These are phyloP conservation scores for Geosiphon pyriformis DNA, from an alignment of 192 early-diverging fungal genomes.

Conservation along the genomic window DNA sequence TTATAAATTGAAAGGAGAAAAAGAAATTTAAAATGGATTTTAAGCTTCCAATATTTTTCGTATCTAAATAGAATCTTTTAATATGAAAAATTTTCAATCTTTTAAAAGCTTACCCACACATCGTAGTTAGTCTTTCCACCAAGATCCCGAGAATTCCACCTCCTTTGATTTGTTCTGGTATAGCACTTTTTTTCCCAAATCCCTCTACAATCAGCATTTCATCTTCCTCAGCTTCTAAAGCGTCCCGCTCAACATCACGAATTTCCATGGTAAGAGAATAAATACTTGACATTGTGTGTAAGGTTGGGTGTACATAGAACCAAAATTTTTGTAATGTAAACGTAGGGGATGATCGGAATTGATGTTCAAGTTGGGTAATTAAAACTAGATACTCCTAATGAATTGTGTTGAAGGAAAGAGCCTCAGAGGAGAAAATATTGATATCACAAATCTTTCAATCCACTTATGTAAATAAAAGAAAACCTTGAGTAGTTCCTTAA, in stretches of 20 bases:
- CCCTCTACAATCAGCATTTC: conserved; percentile 35
- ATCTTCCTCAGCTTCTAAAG: conserved; percentile 31
- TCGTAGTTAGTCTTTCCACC: conserved; percentile 56
- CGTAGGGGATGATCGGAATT: conserved; percentile 56
- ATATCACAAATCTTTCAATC: too few species aligned
- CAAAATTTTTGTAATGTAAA: conserved; percentile 92
- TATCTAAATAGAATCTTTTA: too few species aligned
- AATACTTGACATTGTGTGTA: conserved; percentile 47
- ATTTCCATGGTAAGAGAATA: conserved; percentile 42
- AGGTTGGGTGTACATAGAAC: conserved; percentile 81
- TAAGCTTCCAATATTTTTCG: neutral
- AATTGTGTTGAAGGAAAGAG: too few species aligned
- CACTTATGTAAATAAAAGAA: too few species aligned
- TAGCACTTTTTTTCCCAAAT: conserved; percentile 30
- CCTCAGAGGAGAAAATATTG: too few species aligned
- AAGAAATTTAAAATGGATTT: neutral
- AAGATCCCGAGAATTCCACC: conserved; percentile 75
- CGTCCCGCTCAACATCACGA: conserved; percentile 28
- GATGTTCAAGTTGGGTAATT: conserved; percentile 86
- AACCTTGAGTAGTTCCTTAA: conserved; percentile 68
- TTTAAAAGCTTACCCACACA: conserved; percentile 57
- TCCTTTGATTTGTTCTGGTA: conserved; percentile 60
- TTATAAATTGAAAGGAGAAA: conserved; percentile 21
- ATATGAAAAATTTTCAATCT: too few species aligned
- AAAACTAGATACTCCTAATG: conserved; percentile 73